phyloP scores from a whole-genome alignment of 306 rosid species.

The Vigna mungo region DNA sequence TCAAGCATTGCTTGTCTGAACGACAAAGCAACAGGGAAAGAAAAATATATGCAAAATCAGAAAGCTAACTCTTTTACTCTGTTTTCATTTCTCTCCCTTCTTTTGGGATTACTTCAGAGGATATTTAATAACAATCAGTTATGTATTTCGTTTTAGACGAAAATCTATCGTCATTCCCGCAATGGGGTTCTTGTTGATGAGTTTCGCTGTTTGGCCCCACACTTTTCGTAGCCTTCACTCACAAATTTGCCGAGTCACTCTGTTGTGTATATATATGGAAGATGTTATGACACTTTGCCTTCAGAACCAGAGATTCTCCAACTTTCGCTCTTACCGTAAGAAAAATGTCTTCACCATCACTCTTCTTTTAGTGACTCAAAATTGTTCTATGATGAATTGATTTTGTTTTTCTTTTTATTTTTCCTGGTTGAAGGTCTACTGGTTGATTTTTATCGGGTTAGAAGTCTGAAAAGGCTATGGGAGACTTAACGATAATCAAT shows the following conservation, averaged over 20 bases:
- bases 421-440: conserved; percentile 33
- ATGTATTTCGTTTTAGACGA: conserved; percentile 41
- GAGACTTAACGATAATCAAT: conserved; percentile 46
- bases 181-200: conserved; percentile 38
- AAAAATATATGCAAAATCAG: conserved; percentile 10
- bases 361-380: conserved; percentile 16
- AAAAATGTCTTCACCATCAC: conserved; percentile 8
- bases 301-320: conserved; percentile 49
- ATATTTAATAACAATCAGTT: conserved; percentile 37
- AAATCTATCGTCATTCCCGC: conserved; percentile 38
- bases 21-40: conserved; percentile 60
- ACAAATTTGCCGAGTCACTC: conserved; percentile 44
- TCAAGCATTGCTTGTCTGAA: conserved; percentile 83
- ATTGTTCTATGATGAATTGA: conserved; percentile 17
- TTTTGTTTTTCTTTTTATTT: not conserved
- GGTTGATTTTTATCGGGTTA: conserved; percentile 43
- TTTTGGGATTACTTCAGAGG: conserved; percentile 22
- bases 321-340: conserved; percentile 33
- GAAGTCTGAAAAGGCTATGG: conserved; percentile 61
- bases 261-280: conserved; percentile 61
- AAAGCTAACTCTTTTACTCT: not conserved
- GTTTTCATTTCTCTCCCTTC: not conserved
- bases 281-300: conserved; percentile 53
- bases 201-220: conserved; percentile 55
- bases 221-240: conserved; percentile 69